These are phyloP conservation scores for Diaporthe eres DNA, from an alignment of 2,329 filamentous ascomycete genomes.

Conservation along the genomic window DNA sequence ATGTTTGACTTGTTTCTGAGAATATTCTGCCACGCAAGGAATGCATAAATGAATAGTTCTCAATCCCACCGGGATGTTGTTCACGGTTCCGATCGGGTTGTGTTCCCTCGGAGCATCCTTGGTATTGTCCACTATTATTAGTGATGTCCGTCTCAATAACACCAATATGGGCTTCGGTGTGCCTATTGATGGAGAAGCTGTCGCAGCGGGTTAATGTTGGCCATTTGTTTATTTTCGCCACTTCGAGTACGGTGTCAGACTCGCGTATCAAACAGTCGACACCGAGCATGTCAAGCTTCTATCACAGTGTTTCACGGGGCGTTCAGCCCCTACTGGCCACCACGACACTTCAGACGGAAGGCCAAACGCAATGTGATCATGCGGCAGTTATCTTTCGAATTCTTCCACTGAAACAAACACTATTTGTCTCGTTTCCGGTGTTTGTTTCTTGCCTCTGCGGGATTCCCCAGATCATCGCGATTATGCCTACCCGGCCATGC, in stretches of 20 bases:
- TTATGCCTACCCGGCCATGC: background rate
- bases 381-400: constrained; percentile 6
- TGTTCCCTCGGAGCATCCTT: background rate
- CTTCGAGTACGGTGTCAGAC: background rate
- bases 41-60: background rate
- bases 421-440: background rate
- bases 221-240: background rate
- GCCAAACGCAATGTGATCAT: background rate
- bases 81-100: background rate
- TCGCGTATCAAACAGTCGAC: constrained; percentile 12
- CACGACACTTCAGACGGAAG: constrained; percentile 10
- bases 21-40: background rate
- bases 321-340: constrained; percentile 8
- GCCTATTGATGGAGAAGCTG: background rate
- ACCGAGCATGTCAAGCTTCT: constrained; percentile 21
- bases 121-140: background rate
- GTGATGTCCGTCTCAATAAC: background rate
- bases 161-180: background rate
- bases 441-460: constrained; percentile 11
- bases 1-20: constrained; percentile 5
- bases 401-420: constrained; percentile 22
- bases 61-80: background rate
- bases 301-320: constrained; percentile 21
- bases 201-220: background rate
- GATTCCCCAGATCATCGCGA: constrained; percentile 2